Percentiles rank a stretch among this genome's conserved stretches.
phyloP scores from a whole-genome alignment of 2,329 filamentous ascomycete genomes.

The Blastomyces gilchristii region DNA sequence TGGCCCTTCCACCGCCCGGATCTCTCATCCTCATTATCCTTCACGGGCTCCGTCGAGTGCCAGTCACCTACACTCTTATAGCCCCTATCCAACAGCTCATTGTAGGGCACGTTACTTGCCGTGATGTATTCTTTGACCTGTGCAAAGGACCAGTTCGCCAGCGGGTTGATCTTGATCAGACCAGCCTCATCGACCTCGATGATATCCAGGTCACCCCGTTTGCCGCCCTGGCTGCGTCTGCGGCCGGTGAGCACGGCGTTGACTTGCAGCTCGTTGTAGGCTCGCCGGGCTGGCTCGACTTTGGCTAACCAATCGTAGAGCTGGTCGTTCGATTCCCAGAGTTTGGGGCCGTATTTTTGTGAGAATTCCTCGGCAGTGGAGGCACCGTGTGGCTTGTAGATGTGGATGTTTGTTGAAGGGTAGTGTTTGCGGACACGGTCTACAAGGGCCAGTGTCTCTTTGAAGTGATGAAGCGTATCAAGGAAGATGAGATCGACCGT shows the following conservation, averaged over 20 bases:
- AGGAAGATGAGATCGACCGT: slow-evolving; percentile 57
- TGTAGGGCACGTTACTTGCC: slow-evolving; percentile 84
- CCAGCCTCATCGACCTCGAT: slow-evolving; percentile 87
- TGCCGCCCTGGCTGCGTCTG: slow-evolving; percentile 81
- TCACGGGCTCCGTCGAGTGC: slow-evolving; percentile 89
- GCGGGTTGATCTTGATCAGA: slow-evolving; percentile 92
- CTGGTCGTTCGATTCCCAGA: slow-evolving; percentile 80
- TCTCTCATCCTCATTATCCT: slow-evolving; percentile 86
- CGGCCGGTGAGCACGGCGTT: slow-evolving; percentile 87
- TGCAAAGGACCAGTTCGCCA: slow-evolving; percentile 86
- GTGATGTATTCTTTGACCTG: slow-evolving; percentile 83
- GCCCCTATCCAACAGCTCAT: slow-evolving; percentile 77
- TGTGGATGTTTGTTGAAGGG: slow-evolving; percentile 67
- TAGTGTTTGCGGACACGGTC: slow-evolving; percentile 67
- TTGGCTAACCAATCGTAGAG: slow-evolving; percentile 96
- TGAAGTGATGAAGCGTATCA: slow-evolving; percentile 73
- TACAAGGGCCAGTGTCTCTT: slow-evolving; percentile 63
- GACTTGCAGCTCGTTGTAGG: slow-evolving; percentile 78
- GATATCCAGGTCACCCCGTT: slow-evolving; percentile 80
- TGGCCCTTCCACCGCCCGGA: slow-evolving; percentile 95
- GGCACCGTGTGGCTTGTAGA: slow-evolving; percentile 75
- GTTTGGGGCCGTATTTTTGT: slow-evolving; percentile 63
- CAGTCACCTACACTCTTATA: slow-evolving; percentile 98
- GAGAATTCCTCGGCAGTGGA: slow-evolving; percentile 69
- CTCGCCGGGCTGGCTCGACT: slow-evolving; percentile 88